These are phyloP conservation scores for Glycine latifolia DNA, from an alignment of 306 rosid genomes.

Conservation along the genomic window DNA sequence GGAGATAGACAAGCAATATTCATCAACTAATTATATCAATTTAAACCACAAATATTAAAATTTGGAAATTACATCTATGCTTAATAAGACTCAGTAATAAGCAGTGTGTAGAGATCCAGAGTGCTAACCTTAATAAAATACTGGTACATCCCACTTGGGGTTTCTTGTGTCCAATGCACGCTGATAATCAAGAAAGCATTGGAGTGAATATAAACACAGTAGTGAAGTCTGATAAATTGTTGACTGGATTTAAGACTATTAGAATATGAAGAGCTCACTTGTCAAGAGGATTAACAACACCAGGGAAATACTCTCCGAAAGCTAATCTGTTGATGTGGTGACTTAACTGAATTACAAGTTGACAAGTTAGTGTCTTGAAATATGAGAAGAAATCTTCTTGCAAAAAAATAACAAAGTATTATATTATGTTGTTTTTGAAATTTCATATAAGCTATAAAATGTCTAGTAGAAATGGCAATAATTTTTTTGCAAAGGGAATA, in stretches of 20 bases:
- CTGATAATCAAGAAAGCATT: slow-evolving; percentile 55
- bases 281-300: slow-evolving; percentile 94
- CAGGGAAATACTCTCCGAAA: slow-evolving; percentile 91
- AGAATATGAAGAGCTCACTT: slow-evolving; percentile 59
- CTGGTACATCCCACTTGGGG: slow-evolving; percentile 94
- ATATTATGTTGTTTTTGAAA: not conserved
- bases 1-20: slow-evolving; percentile 11
- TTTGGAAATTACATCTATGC: slow-evolving; percentile 30
- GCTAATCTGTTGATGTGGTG: slow-evolving; percentile 87
- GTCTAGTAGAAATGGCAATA: not conserved
- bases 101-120: slow-evolving; percentile 34
- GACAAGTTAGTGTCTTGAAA: slow-evolving; percentile 38
- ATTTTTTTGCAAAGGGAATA: slow-evolving; percentile 11
- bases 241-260: slow-evolving; percentile 33
- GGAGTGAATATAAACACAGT: slow-evolving; percentile 36
- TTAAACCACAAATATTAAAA: slow-evolving; percentile 4
- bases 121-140: slow-evolving; percentile 93
- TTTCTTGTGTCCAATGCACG: slow-evolving; percentile 81
- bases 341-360: slow-evolving; percentile 66
- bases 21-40: not conserved
- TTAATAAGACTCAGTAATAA: not conserved
- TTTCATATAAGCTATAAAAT: slow-evolving; percentile 11
- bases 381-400: slow-evolving; percentile 1
- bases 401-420: slow-evolving; percentile 21
- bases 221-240: slow-evolving; percentile 27